A percentile compares a stretch with the other conserved stretches of the same genome.
phyloP scores from a whole-genome alignment of 768 basidiomycete genomes.

The Termitomyces sp. region DNA sequence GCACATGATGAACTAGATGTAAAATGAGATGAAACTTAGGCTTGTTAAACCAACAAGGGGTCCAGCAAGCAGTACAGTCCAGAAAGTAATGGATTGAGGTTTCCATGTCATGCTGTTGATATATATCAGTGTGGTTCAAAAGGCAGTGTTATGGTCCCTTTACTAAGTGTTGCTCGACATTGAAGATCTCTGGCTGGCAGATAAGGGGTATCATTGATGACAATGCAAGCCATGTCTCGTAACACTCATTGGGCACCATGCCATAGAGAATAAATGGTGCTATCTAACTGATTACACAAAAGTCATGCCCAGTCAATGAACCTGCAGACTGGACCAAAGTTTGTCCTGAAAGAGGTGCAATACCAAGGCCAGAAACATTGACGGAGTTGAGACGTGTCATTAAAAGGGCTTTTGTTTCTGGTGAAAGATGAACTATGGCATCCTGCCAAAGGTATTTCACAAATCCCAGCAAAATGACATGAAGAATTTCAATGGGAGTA shows the following conservation, averaged over 20 bases:
- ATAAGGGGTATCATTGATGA: conserved; percentile 23
- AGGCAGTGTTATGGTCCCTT: neutral
- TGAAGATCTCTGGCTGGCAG: conserved; percentile 31
- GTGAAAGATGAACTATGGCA: conserved; percentile 20
- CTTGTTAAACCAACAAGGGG: conserved; percentile 29
- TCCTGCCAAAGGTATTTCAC: conserved; percentile 50
- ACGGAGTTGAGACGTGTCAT: conserved; percentile 19
- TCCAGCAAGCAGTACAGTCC: conserved; percentile 14
- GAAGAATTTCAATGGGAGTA: conserved; percentile 42
- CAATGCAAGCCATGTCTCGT: conserved; percentile 26
- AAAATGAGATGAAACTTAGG: conserved; percentile 34
- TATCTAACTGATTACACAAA: conserved; percentile 23
- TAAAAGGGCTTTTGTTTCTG: conserved; percentile 22
- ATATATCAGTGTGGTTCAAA: too few species aligned
- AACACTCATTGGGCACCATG: conserved; percentile 18
- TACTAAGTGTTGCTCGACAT: conserved; percentile 21
- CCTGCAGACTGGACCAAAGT: conserved; percentile 33
- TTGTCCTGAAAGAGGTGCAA: conserved; percentile 18
- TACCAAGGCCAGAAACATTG: too few species aligned
- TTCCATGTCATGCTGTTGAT: too few species aligned
- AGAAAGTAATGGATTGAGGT: conserved; percentile 25
- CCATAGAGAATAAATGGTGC: conserved; percentile 31
- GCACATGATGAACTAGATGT: conserved; percentile 27
- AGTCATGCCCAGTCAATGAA: conserved; percentile 30
- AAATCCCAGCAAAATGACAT: conserved; percentile 39